Conservation (phyloP, 2,329 filamentous ascomycete species). For the Escovopsis sp. region DNA sequence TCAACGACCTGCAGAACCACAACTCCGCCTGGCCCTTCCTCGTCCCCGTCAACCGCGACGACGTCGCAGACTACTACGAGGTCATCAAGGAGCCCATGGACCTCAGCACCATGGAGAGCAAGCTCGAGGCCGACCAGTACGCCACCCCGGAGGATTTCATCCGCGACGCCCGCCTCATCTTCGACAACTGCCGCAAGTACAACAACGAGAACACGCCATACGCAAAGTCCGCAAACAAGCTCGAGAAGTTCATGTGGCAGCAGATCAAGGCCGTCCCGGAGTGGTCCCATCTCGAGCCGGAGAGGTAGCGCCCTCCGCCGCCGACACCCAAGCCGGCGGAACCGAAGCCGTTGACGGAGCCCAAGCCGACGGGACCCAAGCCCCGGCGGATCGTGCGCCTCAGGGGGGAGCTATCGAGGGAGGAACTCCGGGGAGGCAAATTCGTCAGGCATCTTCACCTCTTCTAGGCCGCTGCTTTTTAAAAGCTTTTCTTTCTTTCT, state of each 20-base stretch:
- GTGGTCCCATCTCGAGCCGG: slow-evolving; percentile 56
- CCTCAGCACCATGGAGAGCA: slow-evolving; percentile 85
- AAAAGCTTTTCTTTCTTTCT: too few relatives aligned
- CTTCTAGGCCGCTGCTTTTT: too few relatives aligned
- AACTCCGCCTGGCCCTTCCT: slow-evolving; percentile 89
- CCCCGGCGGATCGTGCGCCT: too few relatives aligned
- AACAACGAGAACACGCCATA: slow-evolving; percentile 94
- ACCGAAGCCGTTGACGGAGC: too few relatives aligned
- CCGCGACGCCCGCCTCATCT: slow-evolving; percentile 75
- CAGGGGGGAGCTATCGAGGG: too few relatives aligned
- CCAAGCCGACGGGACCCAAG: too few relatives aligned
- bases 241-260: slow-evolving; percentile 91
- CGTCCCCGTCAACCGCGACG: slow-evolving; percentile 83
- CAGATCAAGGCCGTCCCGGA: slow-evolving; percentile 85
- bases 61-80: slow-evolving; percentile 97
- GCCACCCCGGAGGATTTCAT: slow-evolving; percentile 84
- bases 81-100: slow-evolving; percentile 99
- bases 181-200: slow-evolving; percentile 89
- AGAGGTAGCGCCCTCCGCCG: slow-evolving; percentile 19
- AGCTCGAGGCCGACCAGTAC: slow-evolving; percentile 88
- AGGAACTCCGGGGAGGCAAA: too few relatives aligned
- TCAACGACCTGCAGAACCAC: slow-evolving; percentile 93
- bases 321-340: slow-evolving; percentile 1
- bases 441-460: too few relatives aligned
- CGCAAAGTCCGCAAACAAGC: slow-evolving; percentile 83